These are phyloP conservation scores for Albizia julibrissin DNA, from an alignment of 306 rosid genomes.

Conservation along the genomic window DNA sequence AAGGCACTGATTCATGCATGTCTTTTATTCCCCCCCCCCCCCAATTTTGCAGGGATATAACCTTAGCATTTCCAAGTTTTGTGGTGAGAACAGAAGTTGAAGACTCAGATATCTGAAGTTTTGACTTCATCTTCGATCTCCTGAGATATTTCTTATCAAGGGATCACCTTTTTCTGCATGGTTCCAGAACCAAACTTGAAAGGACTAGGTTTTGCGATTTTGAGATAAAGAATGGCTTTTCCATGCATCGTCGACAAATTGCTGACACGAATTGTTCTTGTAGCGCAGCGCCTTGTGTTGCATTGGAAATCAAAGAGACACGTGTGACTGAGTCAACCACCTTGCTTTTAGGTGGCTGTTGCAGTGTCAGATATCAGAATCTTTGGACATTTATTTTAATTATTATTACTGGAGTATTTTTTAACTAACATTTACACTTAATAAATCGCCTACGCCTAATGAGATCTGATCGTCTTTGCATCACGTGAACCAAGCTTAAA, in stretches of 20 bases:
- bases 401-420: too few species aligned
- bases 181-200: background rate
- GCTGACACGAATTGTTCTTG: background rate
- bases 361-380: background rate
- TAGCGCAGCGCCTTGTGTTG: conserved; percentile 10
- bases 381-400: conserved; percentile 7
- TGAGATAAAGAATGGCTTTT: conserved; percentile 12
- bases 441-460: background rate
- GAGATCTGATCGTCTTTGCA: background rate
- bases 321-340: background rate
- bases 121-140: conserved; percentile 11
- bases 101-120: conserved; percentile 50
- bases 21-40: too few species aligned
- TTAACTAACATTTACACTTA: background rate
- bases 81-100: conserved; percentile 60
- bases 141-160: background rate
- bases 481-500: background rate
- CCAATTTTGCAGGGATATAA: conserved; percentile 68
- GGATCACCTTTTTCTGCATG: background rate
- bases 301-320: conserved; percentile 5
- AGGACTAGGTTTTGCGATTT: conserved; percentile 1
- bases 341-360: background rate
- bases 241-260: background rate
- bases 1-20: background rate
- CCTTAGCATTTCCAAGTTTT: conserved; percentile 88